Conservation (phyloP, 2,329 filamentous ascomycete species). For the Ceratocystis lukuohia region DNA sequence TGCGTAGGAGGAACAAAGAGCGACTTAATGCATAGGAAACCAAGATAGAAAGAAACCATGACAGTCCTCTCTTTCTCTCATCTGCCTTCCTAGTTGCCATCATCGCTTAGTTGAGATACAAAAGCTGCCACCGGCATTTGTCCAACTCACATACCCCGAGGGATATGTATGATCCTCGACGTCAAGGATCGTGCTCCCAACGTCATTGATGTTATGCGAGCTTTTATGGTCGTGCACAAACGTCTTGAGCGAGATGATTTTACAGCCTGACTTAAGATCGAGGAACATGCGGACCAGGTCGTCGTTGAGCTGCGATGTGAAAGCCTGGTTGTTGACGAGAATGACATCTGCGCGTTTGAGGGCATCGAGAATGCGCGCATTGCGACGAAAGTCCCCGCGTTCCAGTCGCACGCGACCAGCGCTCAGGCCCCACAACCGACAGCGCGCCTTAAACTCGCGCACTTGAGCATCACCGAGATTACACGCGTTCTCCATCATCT, state of each 20-base stretch:
- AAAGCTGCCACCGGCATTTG: slow-evolving; percentile 67
- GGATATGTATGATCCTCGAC: slow-evolving; percentile 51
- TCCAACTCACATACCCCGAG: slow-evolving; percentile 82
- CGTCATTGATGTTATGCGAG: slow-evolving; percentile 64
- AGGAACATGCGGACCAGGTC: slow-evolving; percentile 78
- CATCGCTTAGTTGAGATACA: slow-evolving; percentile 74
- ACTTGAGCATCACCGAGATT: slow-evolving; percentile 68
- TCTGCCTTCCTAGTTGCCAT: background rate
- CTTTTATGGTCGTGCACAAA: slow-evolving; percentile 75
- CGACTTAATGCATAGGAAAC: no score
- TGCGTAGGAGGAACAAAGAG: background rate
- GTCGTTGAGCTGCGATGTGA: slow-evolving; percentile 76
- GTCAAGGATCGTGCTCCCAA: slow-evolving; percentile 66
- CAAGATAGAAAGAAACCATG: no score
- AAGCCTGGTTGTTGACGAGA: slow-evolving; percentile 95
- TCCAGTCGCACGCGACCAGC: slow-evolving; percentile 70
- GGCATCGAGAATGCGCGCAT: slow-evolving; percentile 53
- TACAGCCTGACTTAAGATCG: slow-evolving; percentile 80
- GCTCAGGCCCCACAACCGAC: slow-evolving; percentile 75
- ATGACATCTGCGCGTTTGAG: slow-evolving; percentile 85
- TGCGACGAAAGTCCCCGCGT: slow-evolving; percentile 70
- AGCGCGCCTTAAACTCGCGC: slow-evolving; percentile 71
- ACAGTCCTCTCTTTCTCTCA: no score
- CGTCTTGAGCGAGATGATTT: slow-evolving; percentile 80
- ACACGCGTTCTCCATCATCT: slow-evolving; percentile 87